These are phyloP conservation scores for Kwoniella sp. DNA, from an alignment of 768 basidiomycete species.

Conservation along the genomic window DNA sequence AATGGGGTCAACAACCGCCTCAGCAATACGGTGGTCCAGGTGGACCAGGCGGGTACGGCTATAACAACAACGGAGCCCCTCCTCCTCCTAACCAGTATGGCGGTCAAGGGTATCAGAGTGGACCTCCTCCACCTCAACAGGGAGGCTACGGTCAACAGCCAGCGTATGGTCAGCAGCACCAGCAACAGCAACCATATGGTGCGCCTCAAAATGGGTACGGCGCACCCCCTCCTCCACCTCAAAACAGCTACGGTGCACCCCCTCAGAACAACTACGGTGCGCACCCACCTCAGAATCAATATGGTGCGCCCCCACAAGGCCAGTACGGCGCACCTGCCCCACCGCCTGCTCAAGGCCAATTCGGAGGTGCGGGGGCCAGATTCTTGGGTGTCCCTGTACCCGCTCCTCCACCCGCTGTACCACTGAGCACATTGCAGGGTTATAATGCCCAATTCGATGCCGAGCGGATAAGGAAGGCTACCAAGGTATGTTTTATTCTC, in stretches of 20 bases:
- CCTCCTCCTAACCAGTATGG: conserved; percentile 10
- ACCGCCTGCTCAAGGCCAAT: conserved; percentile 3
- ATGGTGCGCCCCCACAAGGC: conserved; percentile 16
- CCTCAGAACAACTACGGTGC: conserved; percentile 19
- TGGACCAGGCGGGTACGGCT: conserved; percentile 15
- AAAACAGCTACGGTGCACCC: conserved; percentile 19
- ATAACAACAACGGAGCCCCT: conserved; percentile 20
- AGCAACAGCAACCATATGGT: conserved; percentile 27
- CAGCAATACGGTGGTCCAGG: conserved; percentile 16
- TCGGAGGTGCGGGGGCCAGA: conserved; percentile 21
- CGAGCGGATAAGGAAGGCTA: conserved; percentile 55
- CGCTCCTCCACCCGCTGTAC: conserved; percentile 51
- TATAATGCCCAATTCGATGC: conserved; percentile 55
- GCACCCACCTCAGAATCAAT: conserved; percentile 9
- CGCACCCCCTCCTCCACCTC: conserved; percentile 15
- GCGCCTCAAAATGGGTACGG: conserved; percentile 25
- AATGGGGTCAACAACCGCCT: conserved; percentile 21
- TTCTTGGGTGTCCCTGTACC: conserved; percentile 49
- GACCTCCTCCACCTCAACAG: conserved; percentile 16
- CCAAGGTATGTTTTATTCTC: conserved; percentile 49
- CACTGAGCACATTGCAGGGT: conserved; percentile 39
- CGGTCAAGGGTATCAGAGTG: conserved; percentile 20
- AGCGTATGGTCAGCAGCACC: conserved; percentile 21
- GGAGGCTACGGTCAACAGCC: conserved; percentile 24
- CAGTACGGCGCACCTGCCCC: conserved; percentile 32